A percentile compares a stretch with the other conserved stretches of the same genome.
phyloP scores from a whole-genome alignment of 1,284 basidiomycete genomes.

The Sporisorium exsertum region DNA sequence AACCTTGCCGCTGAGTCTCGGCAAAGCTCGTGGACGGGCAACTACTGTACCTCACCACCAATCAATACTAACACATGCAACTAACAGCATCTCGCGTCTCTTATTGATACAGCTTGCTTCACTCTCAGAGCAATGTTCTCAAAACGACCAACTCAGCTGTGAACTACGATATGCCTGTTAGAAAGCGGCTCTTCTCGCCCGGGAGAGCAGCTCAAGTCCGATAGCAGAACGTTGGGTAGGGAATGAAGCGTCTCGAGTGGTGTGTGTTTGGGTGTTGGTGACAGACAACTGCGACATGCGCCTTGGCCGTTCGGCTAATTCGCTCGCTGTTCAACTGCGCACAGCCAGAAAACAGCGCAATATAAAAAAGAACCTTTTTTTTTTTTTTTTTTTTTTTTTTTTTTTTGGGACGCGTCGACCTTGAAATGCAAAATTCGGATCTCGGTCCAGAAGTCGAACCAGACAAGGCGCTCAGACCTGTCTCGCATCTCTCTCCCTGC shows the following conservation, averaged over 20 bases:
- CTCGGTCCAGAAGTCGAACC: background rate
- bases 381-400: background rate
- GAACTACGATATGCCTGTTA: too few species aligned
- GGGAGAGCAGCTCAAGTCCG: too few species aligned
- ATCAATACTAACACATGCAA: too few species aligned
- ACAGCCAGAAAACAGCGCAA: slow-evolving; percentile 2
- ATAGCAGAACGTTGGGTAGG: too few species aligned
- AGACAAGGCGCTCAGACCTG: slow-evolving; percentile 2
- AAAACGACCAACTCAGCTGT: too few species aligned
- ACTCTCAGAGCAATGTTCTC: too few species aligned
- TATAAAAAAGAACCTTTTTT: background rate
- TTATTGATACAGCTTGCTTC: too few species aligned
- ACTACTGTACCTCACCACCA: too few species aligned
- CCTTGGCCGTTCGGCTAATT: background rate
- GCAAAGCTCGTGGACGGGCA: background rate
- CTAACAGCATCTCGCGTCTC: too few species aligned
- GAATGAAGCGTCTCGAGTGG: too few species aligned
- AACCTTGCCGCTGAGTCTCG: background rate
- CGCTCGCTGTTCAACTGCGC: slow-evolving; percentile 29
- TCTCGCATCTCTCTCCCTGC: background rate
- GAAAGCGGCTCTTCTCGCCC: too few species aligned
- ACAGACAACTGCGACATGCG: background rate
- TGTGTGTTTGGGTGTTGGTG: background rate
- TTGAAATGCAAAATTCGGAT: slow-evolving; percentile 1
- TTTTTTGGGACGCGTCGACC: slow-evolving; percentile 1